Conservation (phyloP, 768 basidiomycete species). For the Amanita subjunquillea region DNA sequence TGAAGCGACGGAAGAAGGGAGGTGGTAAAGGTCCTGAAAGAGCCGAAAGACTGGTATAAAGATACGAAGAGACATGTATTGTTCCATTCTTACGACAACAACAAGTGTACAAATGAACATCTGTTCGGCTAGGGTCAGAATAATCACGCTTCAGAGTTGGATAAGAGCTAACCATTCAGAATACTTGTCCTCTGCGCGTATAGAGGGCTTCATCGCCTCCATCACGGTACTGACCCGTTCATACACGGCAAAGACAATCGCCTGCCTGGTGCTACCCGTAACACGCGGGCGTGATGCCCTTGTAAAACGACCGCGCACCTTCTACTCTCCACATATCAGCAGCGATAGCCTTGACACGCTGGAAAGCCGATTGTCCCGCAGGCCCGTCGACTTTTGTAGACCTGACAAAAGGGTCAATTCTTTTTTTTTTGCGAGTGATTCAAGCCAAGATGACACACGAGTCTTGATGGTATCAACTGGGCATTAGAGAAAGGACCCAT, state of each 20-base stretch:
- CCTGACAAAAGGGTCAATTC: conserved; percentile 30
- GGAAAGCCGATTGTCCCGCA: conserved; percentile 68
- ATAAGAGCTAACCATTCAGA: conserved; percentile 38
- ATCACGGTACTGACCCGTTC: conserved; percentile 74
- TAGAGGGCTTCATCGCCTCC: conserved; percentile 52
- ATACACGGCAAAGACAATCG: conserved; percentile 96
- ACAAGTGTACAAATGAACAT: too few species aligned
- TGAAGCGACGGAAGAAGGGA: conserved; percentile 56
- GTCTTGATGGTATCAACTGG: conserved; percentile 92
- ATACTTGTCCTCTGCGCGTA: conserved; percentile 50
- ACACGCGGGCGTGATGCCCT: conserved; percentile 93
- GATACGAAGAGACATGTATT: too few species aligned
- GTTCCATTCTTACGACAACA: too few species aligned
- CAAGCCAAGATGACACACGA: conserved; percentile 35
- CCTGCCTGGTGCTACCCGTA: conserved; percentile 97
- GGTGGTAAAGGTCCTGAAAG: conserved; percentile 50
- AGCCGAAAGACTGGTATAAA: conserved; percentile 45
- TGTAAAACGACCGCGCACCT: conserved; percentile 88
- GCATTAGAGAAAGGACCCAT: conserved; percentile 99
- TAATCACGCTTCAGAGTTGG: background rate
- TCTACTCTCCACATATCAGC: conserved; percentile 91
- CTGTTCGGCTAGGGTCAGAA: too few species aligned
- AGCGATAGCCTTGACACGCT: conserved; percentile 73
- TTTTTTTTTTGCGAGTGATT: background rate
- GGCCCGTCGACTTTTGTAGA: conserved; percentile 73